Evolutionary conservation across 257 asterid genomes (phyloP), one percentile per base, ranked within the genome.

Genomic region (Paulownia fortunei): DNA sequence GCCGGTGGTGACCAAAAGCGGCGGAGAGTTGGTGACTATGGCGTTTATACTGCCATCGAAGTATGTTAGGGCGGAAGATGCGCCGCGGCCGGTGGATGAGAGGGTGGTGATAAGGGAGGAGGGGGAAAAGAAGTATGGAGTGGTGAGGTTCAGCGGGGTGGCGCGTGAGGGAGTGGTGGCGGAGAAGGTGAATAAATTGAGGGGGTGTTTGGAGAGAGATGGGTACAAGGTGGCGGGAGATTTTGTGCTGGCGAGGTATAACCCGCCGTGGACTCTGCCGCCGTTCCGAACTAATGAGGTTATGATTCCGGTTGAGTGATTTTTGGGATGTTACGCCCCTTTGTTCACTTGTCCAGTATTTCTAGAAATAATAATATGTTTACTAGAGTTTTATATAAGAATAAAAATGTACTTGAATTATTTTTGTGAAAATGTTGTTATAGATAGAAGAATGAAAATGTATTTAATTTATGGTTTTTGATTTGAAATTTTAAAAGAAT

Each of bases 201-300:
- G 55, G 82, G 78, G 51, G 77, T 82, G 88, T 11, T 79, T 94
- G 89, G 96, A 89, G 83, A 87, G 89, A 73, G 99, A 93, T 83
- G 99, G 97, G 84, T 82, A 65, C 11, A 84, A 84, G 78, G 85
- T 83, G 68, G 77, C 51, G 4, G 98, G 97, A 59, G 97, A 91
- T 6, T 88, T 69, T 78, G 93, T 90, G 74, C 82, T 95, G 87
- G 98, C 91, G 58, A 89, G 99, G 92, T 95, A 88, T 73, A 95
- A 95, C 81, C 99, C 99, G 63, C 97, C 99, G 32, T 93, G 94
- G 94, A 90, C 96, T 18, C 76, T 93, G 84, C 98, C 97, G 79
- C 90, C 92, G 73, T 77, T 87, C 16, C 81, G 97, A 84, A 90
- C 93, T 3, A 95, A 95, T 79, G 98, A 95, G 79, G 90, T 95